Conservation (phyloP, 225 moss, liverwort and hornwort genomes). For the Bryoerythrophyllum caledonicum region DNA sequence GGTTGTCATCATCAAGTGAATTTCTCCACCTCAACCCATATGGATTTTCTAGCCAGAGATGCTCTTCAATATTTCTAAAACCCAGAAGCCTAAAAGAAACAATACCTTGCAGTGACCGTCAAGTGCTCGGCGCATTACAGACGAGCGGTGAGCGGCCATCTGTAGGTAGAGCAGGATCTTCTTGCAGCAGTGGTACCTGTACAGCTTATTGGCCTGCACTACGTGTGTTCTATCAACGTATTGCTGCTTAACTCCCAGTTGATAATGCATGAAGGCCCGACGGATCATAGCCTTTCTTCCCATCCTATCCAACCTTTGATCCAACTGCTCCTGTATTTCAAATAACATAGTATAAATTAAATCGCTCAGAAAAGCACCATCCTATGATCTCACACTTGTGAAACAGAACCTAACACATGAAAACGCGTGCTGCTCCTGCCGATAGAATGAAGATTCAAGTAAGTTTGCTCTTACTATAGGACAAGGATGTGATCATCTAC, state of each 20-base stretch:
- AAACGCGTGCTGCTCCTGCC: background rate
- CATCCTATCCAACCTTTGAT: conserved; percentile 60
- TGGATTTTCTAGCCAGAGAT: background rate
- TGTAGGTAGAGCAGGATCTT: conserved; percentile 43
- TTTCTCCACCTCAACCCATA: background rate
- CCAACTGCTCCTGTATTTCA: conserved; percentile 64
- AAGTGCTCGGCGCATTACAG: conserved; percentile 47
- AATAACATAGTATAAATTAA: background rate
- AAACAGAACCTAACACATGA: background rate
- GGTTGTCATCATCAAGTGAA: background rate
- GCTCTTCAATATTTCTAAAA: background rate
- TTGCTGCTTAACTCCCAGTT: conserved; percentile 58
- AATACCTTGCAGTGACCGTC: conserved; percentile 51
- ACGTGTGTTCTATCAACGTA: conserved; percentile 49
- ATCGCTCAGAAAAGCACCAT: conserved; percentile 9
- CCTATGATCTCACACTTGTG: background rate
- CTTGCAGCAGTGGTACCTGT: conserved; percentile 38
- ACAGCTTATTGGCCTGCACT: conserved; percentile 50
- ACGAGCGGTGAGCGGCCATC: conserved; percentile 51
- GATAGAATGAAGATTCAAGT: conserved; percentile 7
- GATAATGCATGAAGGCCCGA: conserved; percentile 54
- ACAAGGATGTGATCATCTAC: background rate
- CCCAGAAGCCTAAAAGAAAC: background rate
- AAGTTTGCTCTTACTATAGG: no score
- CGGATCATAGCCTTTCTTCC: conserved; percentile 61